A percentile compares a stretch with the other conserved stretches of the same genome.
phyloP scores from a whole-genome alignment of 495 filamentous ascomycete genomes.

The Cercophora scortea region DNA sequence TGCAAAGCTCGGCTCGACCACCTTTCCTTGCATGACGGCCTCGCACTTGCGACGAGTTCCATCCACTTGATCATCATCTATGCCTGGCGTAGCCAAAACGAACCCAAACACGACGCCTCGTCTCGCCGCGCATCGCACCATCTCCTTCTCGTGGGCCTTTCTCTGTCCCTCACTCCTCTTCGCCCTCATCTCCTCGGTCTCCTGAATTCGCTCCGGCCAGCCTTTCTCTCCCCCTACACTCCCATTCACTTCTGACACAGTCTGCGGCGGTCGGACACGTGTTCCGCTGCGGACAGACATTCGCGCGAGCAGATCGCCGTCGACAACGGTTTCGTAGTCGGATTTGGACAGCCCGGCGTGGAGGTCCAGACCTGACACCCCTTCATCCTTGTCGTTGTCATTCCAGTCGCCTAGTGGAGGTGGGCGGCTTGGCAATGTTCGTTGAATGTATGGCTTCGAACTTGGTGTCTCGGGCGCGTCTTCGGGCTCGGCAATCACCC shows the following conservation, averaged over 20 bases:
- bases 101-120: slow-evolving; percentile 41
- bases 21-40: slow-evolving; percentile 29
- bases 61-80: too few species aligned
- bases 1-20: slow-evolving; percentile 36
- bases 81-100: slow-evolving; percentile 2
- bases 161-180: slow-evolving; percentile 10
- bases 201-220: slow-evolving; percentile 28
- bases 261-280: slow-evolving; percentile 29
- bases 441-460: too few species aligned
- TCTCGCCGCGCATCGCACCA: slow-evolving; percentile 34
- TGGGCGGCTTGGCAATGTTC: too few species aligned
- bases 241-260: slow-evolving; percentile 30
- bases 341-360: not conserved
- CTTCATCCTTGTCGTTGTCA: not conserved
- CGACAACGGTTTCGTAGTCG: not conserved
- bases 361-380: not conserved
- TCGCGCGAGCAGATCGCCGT: not conserved
- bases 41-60: slow-evolving; percentile 8
- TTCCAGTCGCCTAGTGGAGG: too few species aligned
- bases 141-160: slow-evolving; percentile 28
- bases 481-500: slow-evolving; percentile 10
- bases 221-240: slow-evolving; percentile 37
- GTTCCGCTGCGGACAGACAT: slow-evolving; percentile 11
- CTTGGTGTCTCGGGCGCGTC: not conserved
- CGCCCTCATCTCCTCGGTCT: slow-evolving; percentile 27